A percentile compares a stretch with the other conserved stretches of the same genome.
Evolutionary conservation across 2,329 filamentous ascomycete species (phyloP).

Genomic region (Apiospora saccharicola): DNA sequence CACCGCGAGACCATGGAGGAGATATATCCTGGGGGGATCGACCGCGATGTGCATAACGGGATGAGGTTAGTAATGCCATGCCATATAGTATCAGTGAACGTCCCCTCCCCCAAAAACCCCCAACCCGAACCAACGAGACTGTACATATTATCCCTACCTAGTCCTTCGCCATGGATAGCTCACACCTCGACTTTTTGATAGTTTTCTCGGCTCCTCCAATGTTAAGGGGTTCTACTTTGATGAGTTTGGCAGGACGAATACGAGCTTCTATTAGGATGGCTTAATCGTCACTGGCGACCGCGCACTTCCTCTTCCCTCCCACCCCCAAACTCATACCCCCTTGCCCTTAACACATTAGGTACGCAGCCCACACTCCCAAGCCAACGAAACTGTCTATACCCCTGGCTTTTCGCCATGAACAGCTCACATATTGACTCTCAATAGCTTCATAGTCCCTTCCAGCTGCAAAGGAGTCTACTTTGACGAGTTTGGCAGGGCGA

Average conservation of each 20-base stretch:
- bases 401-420: not conserved
- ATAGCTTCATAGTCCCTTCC: not conserved
- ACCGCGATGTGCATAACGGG: not conserved
- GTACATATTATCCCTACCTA: too few relatives aligned
- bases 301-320: not conserved
- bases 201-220: too few relatives aligned
- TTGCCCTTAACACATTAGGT: not conserved
- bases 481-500: not conserved
- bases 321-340: not conserved
- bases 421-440: not conserved
- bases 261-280: too few relatives aligned
- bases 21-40: constrained; percentile 21
- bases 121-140: too few relatives aligned
- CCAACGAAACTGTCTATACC: not conserved
- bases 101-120: too few relatives aligned
- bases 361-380: not conserved
- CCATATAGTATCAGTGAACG: not conserved
- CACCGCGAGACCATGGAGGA: constrained; percentile 58
- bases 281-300: too few relatives aligned
- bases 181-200: too few relatives aligned
- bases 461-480: not conserved
- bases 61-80: not conserved
- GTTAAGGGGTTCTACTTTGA: too few relatives aligned
- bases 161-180: too few relatives aligned
- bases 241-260: too few relatives aligned